Conservation (phyloP, 192 early-diverging fungal species). For the Podila minutissima region DNA sequence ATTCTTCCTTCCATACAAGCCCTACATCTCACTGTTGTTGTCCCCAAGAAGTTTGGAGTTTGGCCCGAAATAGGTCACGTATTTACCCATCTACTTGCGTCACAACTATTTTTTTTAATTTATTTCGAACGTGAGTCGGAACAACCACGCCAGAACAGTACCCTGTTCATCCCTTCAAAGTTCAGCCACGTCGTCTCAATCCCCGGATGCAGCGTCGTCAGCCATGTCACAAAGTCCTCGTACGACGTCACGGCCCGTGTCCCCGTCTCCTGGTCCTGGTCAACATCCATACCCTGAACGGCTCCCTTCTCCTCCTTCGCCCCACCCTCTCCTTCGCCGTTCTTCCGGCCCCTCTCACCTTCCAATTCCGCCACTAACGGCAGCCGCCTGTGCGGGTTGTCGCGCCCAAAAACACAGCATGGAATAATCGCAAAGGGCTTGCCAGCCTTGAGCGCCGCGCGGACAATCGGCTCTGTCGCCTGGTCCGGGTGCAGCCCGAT, state of each 20-base stretch:
- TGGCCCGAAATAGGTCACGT: no score
- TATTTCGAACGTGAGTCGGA: no score
- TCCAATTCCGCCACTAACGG: background rate
- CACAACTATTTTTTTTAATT: no score
- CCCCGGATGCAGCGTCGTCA: slow-evolving; percentile 26
- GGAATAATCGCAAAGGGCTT: slow-evolving; percentile 69
- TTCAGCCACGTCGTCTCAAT: slow-evolving; percentile 48
- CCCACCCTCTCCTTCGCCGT: no score
- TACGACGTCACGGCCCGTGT: slow-evolving; percentile 46
- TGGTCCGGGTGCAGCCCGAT: slow-evolving; percentile 69
- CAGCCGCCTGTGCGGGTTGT: slow-evolving; percentile 57
- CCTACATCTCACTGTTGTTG: no score
- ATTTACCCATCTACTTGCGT: no score
- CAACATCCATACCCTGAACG: background rate
- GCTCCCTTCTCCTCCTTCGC: background rate
- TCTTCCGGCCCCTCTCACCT: no score
- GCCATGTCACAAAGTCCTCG: slow-evolving; percentile 44
- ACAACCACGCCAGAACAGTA: slow-evolving; percentile 32
- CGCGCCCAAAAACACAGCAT: slow-evolving; percentile 67
- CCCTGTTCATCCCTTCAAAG: slow-evolving; percentile 49
- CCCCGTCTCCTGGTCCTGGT: background rate
- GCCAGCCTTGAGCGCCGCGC: slow-evolving; percentile 49
- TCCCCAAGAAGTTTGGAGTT: no score
- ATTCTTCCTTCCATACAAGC: no score
- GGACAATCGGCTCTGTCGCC: slow-evolving; percentile 69